phyloP scores from a whole-genome alignment of 306 rosid species.

The Rosa chinensis region DNA sequence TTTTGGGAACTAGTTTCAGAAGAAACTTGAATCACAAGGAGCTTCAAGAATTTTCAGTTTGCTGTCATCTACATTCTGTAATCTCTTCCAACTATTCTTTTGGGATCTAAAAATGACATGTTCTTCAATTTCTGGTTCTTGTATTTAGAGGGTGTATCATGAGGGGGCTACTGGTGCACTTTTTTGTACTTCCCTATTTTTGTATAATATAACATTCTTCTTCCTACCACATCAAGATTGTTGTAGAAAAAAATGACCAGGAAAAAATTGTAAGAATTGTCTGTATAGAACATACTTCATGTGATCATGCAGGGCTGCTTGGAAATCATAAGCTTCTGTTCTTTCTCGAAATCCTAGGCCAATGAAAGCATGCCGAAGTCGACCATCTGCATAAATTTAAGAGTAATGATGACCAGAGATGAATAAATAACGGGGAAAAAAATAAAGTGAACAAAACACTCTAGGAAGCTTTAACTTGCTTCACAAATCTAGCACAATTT shows the following conservation, averaged over 20 bases:
- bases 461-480: background rate
- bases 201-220: background rate
- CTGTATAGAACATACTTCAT: no score
- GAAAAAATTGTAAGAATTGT: no score
- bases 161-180: background rate
- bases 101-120: background rate
- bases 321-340: slow-evolving; percentile 74
- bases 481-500: background rate
- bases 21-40: background rate
- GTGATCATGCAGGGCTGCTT: no score
- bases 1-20: background rate
- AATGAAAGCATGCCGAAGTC: slow-evolving; percentile 92
- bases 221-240: background rate
- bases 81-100: background rate
- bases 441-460: background rate
- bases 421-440: background rate
- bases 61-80: background rate
- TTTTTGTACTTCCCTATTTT: background rate
- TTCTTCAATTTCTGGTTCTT: background rate
- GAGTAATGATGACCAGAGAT: slow-evolving; percentile 13
- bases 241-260: background rate
- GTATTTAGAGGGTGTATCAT: background rate
- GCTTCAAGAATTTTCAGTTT: background rate
- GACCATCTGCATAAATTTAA: slow-evolving; percentile 63
- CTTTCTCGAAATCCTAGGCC: slow-evolving; percentile 96